These are phyloP conservation scores for Ambrosia hybrid DNA, from an alignment of 140 eudicot species.

Conservation along the genomic window DNA sequence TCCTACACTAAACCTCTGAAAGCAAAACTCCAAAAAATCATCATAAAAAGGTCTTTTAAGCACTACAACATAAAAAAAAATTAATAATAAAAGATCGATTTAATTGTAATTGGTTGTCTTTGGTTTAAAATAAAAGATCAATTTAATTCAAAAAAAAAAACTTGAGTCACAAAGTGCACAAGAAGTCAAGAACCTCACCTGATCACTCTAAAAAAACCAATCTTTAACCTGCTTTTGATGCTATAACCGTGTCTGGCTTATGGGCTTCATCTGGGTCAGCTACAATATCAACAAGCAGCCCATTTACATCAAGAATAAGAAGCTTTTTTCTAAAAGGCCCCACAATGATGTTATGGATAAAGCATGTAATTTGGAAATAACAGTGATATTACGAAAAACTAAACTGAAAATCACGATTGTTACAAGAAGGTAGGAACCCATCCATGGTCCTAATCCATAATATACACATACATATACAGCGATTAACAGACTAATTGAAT, in stretches of 20 bases:
- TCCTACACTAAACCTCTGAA: constrained; percentile 74
- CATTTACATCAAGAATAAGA: constrained; percentile 79
- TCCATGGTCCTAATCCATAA: too few relatives aligned
- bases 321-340: constrained; percentile 16
- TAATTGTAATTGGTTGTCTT: too few relatives aligned
- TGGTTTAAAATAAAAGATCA: too few relatives aligned
- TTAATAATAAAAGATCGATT: too few relatives aligned
- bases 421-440: too few relatives aligned
- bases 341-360: neutral
- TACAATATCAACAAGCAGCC: constrained; percentile 58
- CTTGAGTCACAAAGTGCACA: neutral
- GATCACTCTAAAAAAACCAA: constrained; percentile 34
- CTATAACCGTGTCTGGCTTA: constrained; percentile 45
- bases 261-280: constrained; percentile 27
- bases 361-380: too few relatives aligned
- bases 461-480: too few relatives aligned
- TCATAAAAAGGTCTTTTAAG: constrained; percentile 83
- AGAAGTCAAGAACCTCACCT: constrained; percentile 33
- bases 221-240: constrained; percentile 64
- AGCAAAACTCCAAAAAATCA: constrained; percentile 83
- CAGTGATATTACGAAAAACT: too few relatives aligned
- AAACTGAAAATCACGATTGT: too few relatives aligned
- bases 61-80: constrained; percentile 47
- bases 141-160: too few relatives aligned
- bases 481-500: too few relatives aligned